Evolutionary conservation across 78 protist species (phyloP), one percentile per base, ranked within the genome.

Genomic region (Planoprotostelium fungivorum): DNA sequence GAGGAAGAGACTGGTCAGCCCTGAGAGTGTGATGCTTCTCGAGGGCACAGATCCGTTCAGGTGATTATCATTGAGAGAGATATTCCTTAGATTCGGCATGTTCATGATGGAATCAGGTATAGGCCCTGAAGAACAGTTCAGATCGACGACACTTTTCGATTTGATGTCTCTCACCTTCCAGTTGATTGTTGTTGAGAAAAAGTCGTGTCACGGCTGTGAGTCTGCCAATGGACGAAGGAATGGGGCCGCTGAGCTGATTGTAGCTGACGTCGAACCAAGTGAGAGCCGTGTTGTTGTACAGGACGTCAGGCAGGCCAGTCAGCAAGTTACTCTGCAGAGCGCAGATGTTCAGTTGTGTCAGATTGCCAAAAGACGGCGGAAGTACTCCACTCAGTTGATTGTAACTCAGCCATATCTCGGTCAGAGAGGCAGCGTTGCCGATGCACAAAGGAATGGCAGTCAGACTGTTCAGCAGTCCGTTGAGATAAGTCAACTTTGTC

Each of bases 11-110:
- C 31, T 51, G 5, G 73, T 51, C 73, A 51, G 16, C 31, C 31
- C 73, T 51, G 73, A 16, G 73, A 51, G 73, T 16, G 73, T 16
- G 16, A 16, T 51, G 16, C 16, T 16, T 51, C 73, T 51, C 73
- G 73, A 5, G 5, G 73, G 73, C 16, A 51, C 16, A 25, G 73
- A 51, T 25, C 73, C 73, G 73, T 51, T 51, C 85, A 92, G 38
- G 51, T 92, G 89, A 38, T 92, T 92, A 73, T 92, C 88, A 31
- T 88, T 89, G 39, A 92, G 89, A 34, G 87, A 89, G 38, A 92
- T 85, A 35, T 90, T 92, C 28, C 91, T 92, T 16, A 92, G 38
- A 35, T 90, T 34, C 1, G 91, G 86, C 29, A 92, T n/a, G 36
- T 86, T 37, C 31, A 38, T 89, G 34, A 92, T 89, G 84, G 88